A percentile compares a stretch with the other conserved stretches of the same genome.
These are phyloP conservation scores for Sabuloglossum arenarium DNA, from an alignment of 495 filamentous ascomycete species.

Conservation along the genomic window DNA sequence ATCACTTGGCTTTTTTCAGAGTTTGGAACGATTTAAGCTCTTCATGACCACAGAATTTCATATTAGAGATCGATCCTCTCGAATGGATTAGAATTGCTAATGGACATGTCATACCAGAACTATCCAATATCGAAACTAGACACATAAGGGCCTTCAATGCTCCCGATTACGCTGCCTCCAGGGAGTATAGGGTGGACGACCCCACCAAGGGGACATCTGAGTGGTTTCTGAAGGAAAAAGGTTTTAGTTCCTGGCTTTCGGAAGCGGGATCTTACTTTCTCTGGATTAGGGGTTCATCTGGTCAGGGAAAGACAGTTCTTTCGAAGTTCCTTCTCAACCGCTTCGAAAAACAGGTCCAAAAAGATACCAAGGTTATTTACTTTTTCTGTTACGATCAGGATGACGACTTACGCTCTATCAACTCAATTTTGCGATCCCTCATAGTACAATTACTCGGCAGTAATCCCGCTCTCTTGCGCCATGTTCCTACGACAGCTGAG, in stretches of 20 bases:
- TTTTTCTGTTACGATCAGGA: not conserved
- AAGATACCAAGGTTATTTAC: not conserved
- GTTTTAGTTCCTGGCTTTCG: not conserved
- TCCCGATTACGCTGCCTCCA: not conserved
- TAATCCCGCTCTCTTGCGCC: not conserved
- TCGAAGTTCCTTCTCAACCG: not conserved
- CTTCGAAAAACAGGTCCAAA: not conserved
- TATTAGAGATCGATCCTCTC: too few species aligned
- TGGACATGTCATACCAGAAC: too few species aligned
- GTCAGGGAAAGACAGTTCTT: not conserved
- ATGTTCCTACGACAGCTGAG: not conserved
- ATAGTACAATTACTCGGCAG: not conserved
- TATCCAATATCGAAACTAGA: not conserved
- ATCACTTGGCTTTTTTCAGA: too few species aligned
- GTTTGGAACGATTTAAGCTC: too few species aligned
- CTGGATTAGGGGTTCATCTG: not conserved
- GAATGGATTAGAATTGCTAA: too few species aligned
- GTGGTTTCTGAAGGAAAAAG: not conserved
- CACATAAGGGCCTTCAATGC: not conserved
- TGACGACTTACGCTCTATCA: not conserved
- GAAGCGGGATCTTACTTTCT: not conserved
- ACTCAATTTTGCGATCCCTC: not conserved
- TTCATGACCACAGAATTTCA: too few species aligned
- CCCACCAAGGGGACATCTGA: not conserved
- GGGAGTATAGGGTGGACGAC: not conserved